Evolutionary conservation across 2,329 filamentous ascomycete genomes (phyloP), one percentile per base, ranked within the genome.

Genomic region (Alternaria arbusti): DNA sequence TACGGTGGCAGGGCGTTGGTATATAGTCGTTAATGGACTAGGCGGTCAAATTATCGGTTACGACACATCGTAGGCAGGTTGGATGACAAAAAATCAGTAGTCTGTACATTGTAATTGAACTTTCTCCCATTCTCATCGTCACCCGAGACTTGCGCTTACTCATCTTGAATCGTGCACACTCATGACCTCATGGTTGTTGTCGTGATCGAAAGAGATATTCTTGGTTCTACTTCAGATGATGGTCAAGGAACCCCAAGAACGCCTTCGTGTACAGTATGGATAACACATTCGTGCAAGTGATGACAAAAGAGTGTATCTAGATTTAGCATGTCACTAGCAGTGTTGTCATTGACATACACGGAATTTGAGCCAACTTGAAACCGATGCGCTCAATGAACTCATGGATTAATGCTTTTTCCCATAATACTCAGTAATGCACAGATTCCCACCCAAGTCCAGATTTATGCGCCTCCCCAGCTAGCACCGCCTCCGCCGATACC

Each of bases 401-500:
- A 40, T 40, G 8, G 9, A 10, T 40, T 17, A 2, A 40, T 40
- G 36, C 43, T 45, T 45, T 8, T 45, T 8, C 6, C 6, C 11
- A 20, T 3, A 20, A 45, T 13, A 12, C 36, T 1, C 36, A 40
- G 36, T 40, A 20, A 45, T 45, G 43, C 17, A 45, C 40, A 22
- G 5, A 20, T 45, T 22, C 43, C 20, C 6, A 7, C 11, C 17
- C 43, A 45, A 20, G 43, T 45, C 6, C 43, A 45, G 12, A 22
- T 25, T 43, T 63, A 63, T 28, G 60, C 60, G 20, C 77, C 78
- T 47, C 77, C 76, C 74, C 78, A 78, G 50, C 74, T 78, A 26
- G 74, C 68, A 4, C 77, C 76, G 12, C 68, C 72, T n/a, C 67
- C 70, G 1, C 78, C 78, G 54, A 78, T 67, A 10, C 79, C 79